Percentiles rank a stretch among this genome's conserved stretches.
Evolutionary conservation across 2,329 filamentous ascomycete genomes (phyloP).

Genomic region (Beauveria rudraprayagi): DNA sequence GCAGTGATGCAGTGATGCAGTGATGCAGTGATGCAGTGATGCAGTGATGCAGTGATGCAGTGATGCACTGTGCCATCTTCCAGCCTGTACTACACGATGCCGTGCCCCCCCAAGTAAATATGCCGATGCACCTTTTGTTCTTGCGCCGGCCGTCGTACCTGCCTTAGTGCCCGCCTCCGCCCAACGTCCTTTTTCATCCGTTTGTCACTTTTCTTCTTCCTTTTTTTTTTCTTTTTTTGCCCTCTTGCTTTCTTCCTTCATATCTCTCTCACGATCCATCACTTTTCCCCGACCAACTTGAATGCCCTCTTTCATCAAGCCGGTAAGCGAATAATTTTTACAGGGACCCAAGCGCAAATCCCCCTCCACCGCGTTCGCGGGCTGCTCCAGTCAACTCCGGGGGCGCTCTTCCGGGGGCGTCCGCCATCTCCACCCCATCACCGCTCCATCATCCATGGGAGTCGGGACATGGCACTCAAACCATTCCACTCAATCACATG

Average conservation of each 20-base stretch:
- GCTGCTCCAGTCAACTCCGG: constrained; percentile 1
- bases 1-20: too few species aligned
- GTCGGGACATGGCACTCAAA: not conserved
- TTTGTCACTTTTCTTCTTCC: not conserved
- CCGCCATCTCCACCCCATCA: not conserved
- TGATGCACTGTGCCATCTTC: too few species aligned
- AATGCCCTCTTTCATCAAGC: too few species aligned
- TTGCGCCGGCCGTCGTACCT: not conserved
- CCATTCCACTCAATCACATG: not conserved
- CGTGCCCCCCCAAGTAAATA: not conserved
- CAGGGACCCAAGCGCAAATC: not conserved
- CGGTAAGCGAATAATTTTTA: not conserved
- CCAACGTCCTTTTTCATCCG: not conserved
- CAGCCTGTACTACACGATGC: too few species aligned
- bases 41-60: too few species aligned
- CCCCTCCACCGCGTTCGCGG: not conserved
- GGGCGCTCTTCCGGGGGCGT: constrained; percentile 6
- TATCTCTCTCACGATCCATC: not conserved
- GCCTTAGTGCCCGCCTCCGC: not conserved
- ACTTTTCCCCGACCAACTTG: not conserved
- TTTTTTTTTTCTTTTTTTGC: not conserved
- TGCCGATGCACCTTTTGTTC: not conserved
- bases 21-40: too few species aligned
- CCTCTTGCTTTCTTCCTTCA: not conserved
- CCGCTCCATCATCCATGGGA: not conserved